phyloP scores from a whole-genome alignment of 139 green algal species.

The Nannochloris sp. region DNA sequence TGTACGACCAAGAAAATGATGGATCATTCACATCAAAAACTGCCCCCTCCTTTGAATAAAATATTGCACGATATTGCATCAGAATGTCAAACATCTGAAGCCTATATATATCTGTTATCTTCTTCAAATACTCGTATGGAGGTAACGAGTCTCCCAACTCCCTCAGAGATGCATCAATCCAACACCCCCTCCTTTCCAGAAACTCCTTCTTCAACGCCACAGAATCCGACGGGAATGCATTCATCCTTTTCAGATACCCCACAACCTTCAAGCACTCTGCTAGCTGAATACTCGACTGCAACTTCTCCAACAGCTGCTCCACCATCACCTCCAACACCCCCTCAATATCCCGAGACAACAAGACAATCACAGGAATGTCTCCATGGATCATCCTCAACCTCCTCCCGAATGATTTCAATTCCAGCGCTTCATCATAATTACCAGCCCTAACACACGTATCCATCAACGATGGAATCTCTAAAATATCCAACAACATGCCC shows the following conservation, averaged over 20 bases:
- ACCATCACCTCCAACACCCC: conserved; percentile 64
- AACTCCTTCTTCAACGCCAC: conserved; percentile 76
- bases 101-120: conserved; percentile 87
- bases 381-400: conserved; percentile 28
- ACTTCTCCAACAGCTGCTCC: conserved; percentile 66
- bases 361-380: conserved; percentile 49
- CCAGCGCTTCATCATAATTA: conserved; percentile 95
- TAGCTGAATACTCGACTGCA: conserved; percentile 66
- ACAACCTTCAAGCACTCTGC: conserved; percentile 90
- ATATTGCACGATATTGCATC: conserved; percentile 97
- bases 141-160: conserved; percentile 65
- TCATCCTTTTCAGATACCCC: conserved; percentile 84
- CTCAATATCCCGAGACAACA: conserved; percentile 54
- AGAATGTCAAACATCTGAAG: conserved; percentile 97
- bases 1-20: conserved; percentile 72
- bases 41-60: conserved; percentile 22
- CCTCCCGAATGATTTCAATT: conserved; percentile 53
- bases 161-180: conserved; percentile 55
- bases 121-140: conserved; percentile 78
- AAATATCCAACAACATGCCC: conserved; percentile 70
- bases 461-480: conserved; percentile 94
- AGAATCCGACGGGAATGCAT: conserved; percentile 44
- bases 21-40: conserved; percentile 38
- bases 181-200: conserved; percentile 63
- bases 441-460: conserved; percentile 89